Base-by-base conservation (phyloP, 2,329 filamentous ascomycete genomes). In the Hypoxylon sp. region DNA sequence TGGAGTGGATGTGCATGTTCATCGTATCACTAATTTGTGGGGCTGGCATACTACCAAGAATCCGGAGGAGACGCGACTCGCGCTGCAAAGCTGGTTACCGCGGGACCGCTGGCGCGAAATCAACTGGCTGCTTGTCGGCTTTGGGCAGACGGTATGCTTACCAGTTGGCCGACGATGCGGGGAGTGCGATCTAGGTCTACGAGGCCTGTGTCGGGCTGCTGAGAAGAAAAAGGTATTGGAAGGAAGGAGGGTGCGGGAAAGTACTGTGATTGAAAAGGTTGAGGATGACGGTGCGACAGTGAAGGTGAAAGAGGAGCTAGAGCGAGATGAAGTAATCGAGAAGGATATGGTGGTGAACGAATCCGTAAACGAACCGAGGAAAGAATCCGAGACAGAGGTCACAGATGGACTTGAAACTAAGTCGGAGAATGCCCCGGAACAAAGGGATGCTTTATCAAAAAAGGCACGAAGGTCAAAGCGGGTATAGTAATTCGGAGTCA, bases 11-110 rank as follows among this genome's bases (percentile, higher is more conserved):
- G 94, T 97, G 4, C 94, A 98, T 80, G 94, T 98, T 3, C 94
- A 97, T 81, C 91, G 94, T 61, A 97, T 98, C 80, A 95, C 94
- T 57, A 97, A 97, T 81, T 84, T 97, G 29, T 97, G 94, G 94
- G 92, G 93, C 3, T 98, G 94, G 94, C 89, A 97, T 78, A 89
- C 88, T 78, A 95, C 92, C 1, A 90, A 89, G 74, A 91, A 84
- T 11, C 94, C 94, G 0, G 94, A 98, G 82, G 92, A 93, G 78
- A 97, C 94, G 31, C 86, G 94, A 47, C 81, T 85, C 59, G 88
- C 89, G 35, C 84, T 98, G 65, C 88, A 98, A 82, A 85, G 85
- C 14, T 98, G 94, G 94, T 83, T 98, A 74, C 94, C 94, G 2
- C 87, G 81, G 66, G 93, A 97, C 55, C 90, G 88, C 75, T 98